Evolutionary conservation across 331 rosid genomes (phyloP).

Genomic region (Rosa hybrid): DNA sequence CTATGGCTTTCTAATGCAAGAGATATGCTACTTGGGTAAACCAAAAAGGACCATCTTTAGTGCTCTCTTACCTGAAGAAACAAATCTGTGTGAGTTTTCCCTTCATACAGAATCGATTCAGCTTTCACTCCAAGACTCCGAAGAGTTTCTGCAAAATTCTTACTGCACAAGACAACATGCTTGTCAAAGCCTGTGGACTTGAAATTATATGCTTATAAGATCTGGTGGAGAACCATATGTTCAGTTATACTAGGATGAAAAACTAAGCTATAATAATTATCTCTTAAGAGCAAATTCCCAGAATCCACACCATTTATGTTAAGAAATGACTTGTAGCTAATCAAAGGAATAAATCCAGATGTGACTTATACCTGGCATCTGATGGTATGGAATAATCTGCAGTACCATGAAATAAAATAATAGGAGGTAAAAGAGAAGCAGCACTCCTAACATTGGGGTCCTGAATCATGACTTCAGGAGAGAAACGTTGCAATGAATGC

Average conservation of each 20-base stretch:
- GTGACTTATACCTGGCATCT: constrained; percentile 63
- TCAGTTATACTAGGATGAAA: neutral
- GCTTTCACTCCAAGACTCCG: constrained; percentile 69
- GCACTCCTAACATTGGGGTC: constrained; percentile 67
- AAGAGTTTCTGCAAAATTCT: constrained; percentile 78
- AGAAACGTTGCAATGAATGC: constrained; percentile 68
- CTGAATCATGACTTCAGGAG: constrained; percentile 82
- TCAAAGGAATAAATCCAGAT: constrained; percentile 16
- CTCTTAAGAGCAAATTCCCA: neutral
- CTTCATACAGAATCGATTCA: constrained; percentile 69
- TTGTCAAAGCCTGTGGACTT: constrained; percentile 7
- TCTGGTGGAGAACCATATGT: neutral
- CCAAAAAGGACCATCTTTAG: constrained; percentile 9
- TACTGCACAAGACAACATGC: constrained; percentile 51
- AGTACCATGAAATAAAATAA: constrained; percentile 83
- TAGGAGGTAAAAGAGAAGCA: constrained; percentile 71
- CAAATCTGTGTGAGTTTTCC: constrained; percentile 91
- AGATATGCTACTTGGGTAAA: neutral
- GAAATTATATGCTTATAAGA: neutral
- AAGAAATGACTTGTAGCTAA: neutral
- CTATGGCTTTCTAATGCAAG: neutral
- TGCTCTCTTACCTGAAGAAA: constrained; percentile 77
- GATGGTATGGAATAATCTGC: constrained; percentile 95
- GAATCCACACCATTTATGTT: neutral
- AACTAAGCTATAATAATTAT: neutral